Evolutionary conservation across 768 basidiomycete species (phyloP).

Genomic region (Russula olivacea): DNA sequence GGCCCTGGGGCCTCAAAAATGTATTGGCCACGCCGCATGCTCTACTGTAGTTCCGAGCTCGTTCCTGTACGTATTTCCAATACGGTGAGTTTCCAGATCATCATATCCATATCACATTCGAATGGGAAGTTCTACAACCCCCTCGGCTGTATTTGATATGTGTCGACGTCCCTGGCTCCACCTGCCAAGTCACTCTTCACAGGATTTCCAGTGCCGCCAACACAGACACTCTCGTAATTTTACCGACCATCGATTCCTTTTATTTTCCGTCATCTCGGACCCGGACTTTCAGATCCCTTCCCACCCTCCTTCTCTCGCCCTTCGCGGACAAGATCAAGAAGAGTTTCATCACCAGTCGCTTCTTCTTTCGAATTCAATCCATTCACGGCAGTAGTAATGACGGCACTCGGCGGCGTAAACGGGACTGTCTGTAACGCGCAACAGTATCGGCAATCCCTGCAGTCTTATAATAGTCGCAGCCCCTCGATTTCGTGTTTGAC

Average conservation of each 20-base stretch:
- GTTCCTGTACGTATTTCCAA: no score
- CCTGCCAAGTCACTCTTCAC: no score
- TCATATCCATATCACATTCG: no score
- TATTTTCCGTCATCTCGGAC: neutral
- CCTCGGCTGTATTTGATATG: no score
- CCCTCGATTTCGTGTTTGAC: no score
- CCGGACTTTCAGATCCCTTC: neutral
- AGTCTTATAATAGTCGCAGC: neutral
- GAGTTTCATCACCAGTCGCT: neutral
- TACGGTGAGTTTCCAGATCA: no score
- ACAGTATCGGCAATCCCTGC: neutral
- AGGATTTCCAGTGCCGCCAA: neutral
- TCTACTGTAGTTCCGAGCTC: no score
- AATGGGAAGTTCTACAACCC: no score
- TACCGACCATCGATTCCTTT: neutral
- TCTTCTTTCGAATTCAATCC: neutral
- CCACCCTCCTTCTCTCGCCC: neutral
- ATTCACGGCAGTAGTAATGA: neutral
- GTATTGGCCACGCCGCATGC: no score
- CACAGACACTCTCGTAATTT: neutral
- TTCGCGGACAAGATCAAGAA: neutral
- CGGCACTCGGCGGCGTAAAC: neutral
- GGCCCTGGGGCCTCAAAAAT: no score
- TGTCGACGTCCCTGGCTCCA: no score
- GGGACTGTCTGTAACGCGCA: conserved; percentile 11